Base-by-base conservation (phyloP, 2,329 filamentous ascomycete genomes). In the Venturia asperata region DNA sequence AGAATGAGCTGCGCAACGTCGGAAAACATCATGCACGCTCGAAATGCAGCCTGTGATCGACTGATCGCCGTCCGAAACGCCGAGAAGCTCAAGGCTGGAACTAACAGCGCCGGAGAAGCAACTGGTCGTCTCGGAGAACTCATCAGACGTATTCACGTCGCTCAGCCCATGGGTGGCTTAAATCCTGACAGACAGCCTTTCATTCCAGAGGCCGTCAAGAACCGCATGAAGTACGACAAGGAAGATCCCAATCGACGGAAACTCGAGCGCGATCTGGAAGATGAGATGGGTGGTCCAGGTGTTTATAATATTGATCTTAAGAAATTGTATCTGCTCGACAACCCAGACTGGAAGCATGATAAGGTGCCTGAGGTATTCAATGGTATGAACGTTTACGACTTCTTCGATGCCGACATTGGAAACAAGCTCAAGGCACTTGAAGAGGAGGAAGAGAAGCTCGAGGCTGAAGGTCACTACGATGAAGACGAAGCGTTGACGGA, bases 371-470 rank as follows among this genome's bases (percentile, higher is more conserved):
- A 99, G 78, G 83, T 97, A 61, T 89, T 92, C 77, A 87, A 97
- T 74, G 94, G 94, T 77, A 92, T 93, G 83, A 99, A 99, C 76
- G 90, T 99, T 66, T 94, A 93, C 79, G 94, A 99, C 78, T 99
- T 91, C 77, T 87, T 99, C 73, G 94, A 97, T 73, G 92, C 93
- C 0, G 95, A 99, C 65, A 99, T 99, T 74, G 94, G 96, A 73
- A 84, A 87, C 70, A 97, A 96, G 81, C 85, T 99, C 62, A 87
- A 88, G 63, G 91, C 91, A 65, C 83, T 99, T 42, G 94, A 99
- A 77, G 92, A 92, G 68, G 95, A 99, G 74, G 94, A 99, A 77
- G 93, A 96, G 79, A 88, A 88, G 71, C 85, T 97, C 17, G 89
- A 97, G 77, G 88, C 86, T 9, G 91, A 96, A 69, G 94, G 94